Percentiles rank a stretch among this genome's conserved stretches.
phyloP scores from a whole-genome alignment of 2,329 filamentous ascomycete genomes.

The Diaporthe sp. region DNA sequence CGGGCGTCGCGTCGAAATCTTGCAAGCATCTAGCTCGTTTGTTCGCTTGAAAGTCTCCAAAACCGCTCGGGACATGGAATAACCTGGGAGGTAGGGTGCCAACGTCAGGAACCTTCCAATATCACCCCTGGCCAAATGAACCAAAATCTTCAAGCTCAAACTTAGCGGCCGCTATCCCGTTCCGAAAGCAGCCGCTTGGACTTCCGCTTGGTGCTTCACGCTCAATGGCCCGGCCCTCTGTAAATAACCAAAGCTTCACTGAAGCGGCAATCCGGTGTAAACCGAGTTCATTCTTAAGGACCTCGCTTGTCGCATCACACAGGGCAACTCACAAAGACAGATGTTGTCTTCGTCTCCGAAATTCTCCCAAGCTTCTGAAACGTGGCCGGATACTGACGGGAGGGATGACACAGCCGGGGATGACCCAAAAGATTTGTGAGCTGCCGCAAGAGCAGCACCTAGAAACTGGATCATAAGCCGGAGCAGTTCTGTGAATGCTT shows the following conservation, averaged over 20 bases:
- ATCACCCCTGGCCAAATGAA: neutral
- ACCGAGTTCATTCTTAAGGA: slow-evolving; percentile 74
- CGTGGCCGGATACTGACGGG: slow-evolving; percentile 25
- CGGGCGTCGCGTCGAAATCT: neutral
- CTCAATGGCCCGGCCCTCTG: neutral
- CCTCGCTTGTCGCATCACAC: slow-evolving; percentile 72
- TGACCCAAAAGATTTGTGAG: slow-evolving; percentile 68
- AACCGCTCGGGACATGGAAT: neutral
- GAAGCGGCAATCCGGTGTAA: slow-evolving; percentile 60
- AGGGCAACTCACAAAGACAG: slow-evolving; percentile 66
- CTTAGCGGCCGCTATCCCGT: neutral
- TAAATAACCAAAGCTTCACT: neutral
- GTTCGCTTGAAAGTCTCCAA: neutral
- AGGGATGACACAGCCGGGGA: no score
- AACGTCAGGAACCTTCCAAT: neutral
- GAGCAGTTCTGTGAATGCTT: slow-evolving; percentile 70
- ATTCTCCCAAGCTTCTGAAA: slow-evolving; percentile 52
- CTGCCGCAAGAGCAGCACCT: slow-evolving; percentile 73
- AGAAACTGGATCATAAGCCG: slow-evolving; percentile 75
- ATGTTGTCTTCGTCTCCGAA: slow-evolving; percentile 64
- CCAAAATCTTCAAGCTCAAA: neutral
- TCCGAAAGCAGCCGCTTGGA: neutral
- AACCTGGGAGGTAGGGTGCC: neutral
- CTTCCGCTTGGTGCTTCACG: no score
- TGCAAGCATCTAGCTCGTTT: neutral